phyloP scores from a whole-genome alignment of 2,329 filamentous ascomycete genomes.

The Bipolaris cookei region DNA sequence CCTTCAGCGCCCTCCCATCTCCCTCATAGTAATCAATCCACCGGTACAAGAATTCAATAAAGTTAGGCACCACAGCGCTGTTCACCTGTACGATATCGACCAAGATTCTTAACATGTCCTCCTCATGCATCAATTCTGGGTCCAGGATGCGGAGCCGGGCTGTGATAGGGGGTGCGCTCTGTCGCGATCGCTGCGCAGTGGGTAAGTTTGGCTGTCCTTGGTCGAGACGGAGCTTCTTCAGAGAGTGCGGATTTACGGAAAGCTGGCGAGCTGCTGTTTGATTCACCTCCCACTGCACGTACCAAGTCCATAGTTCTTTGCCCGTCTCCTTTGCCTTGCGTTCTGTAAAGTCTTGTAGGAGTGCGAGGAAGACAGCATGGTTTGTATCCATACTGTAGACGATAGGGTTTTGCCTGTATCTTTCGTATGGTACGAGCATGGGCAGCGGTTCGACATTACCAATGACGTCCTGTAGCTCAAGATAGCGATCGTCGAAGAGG shows the following conservation, averaged over 20 bases:
- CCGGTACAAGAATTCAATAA: constrained; percentile 44
- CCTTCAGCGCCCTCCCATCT: constrained; percentile 41
- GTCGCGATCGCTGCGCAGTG: constrained; percentile 5
- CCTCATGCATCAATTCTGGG: constrained; percentile 33
- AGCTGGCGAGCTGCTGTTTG: constrained; percentile 1
- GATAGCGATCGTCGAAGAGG: constrained; percentile 41
- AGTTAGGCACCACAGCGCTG: constrained; percentile 40
- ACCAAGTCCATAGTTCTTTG: constrained; percentile 45
- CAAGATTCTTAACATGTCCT: constrained; percentile 39
- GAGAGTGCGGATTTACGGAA: constrained; percentile 12
- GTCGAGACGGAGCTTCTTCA: constrained; percentile 36
- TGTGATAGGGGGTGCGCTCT: constrained; percentile 18
- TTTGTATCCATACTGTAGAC: constrained; percentile 37
- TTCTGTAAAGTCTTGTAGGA: constrained; percentile 41
- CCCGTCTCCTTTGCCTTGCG: constrained; percentile 20
- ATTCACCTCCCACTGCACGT: constrained; percentile 41
- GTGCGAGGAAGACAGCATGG: constrained; percentile 35
- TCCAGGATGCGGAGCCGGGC: constrained; percentile 29
- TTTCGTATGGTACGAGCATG: constrained; percentile 40
- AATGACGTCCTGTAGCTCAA: constrained; percentile 40
- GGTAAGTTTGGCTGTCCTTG: not conserved
- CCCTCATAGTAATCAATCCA: constrained; percentile 44
- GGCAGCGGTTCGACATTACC: constrained; percentile 41
- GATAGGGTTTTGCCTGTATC: constrained; percentile 32
- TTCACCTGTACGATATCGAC: constrained; percentile 42